Percentiles rank a stretch among this genome's conserved stretches.
Evolutionary conservation across 371 early-diverging fungal genomes (phyloP).

Genomic region (Mortierella sp.): DNA sequence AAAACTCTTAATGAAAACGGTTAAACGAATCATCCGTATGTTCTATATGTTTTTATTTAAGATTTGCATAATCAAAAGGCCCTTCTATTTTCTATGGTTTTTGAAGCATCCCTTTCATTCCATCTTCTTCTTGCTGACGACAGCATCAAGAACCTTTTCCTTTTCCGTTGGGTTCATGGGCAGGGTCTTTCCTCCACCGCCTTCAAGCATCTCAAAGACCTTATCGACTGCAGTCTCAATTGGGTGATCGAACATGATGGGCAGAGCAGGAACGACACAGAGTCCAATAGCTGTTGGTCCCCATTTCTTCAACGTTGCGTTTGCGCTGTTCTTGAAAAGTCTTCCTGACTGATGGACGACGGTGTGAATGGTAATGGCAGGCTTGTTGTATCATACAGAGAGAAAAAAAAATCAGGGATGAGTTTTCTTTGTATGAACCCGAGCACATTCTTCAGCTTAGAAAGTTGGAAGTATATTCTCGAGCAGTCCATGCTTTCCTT

Average conservation of each 20-base stretch:
- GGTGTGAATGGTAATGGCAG: conserved; percentile 79
- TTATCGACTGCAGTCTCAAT: conserved; percentile 75
- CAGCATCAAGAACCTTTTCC: conserved; percentile 41
- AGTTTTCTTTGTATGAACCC: too few relatives aligned
- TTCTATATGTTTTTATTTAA: too few relatives aligned
- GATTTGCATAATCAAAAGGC: too few relatives aligned
- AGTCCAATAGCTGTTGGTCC: conserved; percentile 79
- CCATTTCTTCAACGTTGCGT: conserved; percentile 65
- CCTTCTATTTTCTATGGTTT: too few relatives aligned
- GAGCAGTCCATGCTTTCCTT: background rate
- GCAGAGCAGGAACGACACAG: conserved; percentile 76
- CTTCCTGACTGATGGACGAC: conserved; percentile 76
- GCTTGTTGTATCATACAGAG: conserved; percentile 24
- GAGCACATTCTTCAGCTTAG: too few relatives aligned
- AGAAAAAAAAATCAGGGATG: background rate
- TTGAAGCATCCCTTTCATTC: too few relatives aligned
- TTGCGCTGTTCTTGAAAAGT: conserved; percentile 66
- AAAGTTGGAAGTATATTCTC: too few relatives aligned
- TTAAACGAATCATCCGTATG: too few relatives aligned
- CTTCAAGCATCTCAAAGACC: conserved; percentile 63
- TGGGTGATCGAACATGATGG: conserved; percentile 80
- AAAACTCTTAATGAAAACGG: too few relatives aligned
- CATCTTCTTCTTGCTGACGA: conserved; percentile 36
- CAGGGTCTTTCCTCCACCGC: conserved; percentile 51
- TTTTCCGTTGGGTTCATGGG: conserved; percentile 51